Conservation (phyloP, 1,284 basidiomycete genomes). For the Ustilago sp. region DNA sequence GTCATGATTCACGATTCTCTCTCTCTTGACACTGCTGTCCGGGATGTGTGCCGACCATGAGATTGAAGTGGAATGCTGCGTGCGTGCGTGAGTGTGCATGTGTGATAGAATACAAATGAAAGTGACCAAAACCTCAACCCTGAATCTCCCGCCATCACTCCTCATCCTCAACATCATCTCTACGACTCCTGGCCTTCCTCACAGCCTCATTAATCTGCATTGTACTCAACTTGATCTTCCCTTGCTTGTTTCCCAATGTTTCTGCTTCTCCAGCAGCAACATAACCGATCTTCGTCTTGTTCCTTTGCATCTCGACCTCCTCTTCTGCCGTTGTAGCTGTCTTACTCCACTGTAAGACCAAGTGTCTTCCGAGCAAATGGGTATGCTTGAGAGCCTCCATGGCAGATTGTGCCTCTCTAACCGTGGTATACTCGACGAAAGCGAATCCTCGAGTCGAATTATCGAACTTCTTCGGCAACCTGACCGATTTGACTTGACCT, state of each 20-base stretch:
- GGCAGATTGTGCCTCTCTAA: slow-evolving; percentile 61
- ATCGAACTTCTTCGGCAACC: slow-evolving; percentile 79
- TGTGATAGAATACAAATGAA: slow-evolving; percentile 10
- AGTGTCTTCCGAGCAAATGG: slow-evolving; percentile 92
- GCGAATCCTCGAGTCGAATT: slow-evolving; percentile 82
- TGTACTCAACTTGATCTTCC: slow-evolving; percentile 52
- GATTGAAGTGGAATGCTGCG: not conserved
- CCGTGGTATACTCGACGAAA: slow-evolving; percentile 79
- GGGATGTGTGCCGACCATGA: not conserved
- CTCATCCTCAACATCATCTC: slow-evolving; percentile 43
- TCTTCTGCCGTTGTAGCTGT: slow-evolving; percentile 65
- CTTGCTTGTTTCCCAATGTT: slow-evolving; percentile 12
- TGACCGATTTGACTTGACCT: slow-evolving; percentile 76
- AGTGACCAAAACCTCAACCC: not conserved
- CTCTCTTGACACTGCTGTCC: no score
- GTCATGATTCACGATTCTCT: not conserved
- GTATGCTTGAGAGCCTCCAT: slow-evolving; percentile 79
- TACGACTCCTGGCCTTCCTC: slow-evolving; percentile 20
- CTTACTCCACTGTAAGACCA: slow-evolving; percentile 90
- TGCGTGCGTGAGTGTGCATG: not conserved
- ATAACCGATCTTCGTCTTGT: slow-evolving; percentile 42
- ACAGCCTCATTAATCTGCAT: slow-evolving; percentile 51
- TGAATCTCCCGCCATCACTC: slow-evolving; percentile 7
- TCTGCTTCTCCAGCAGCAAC: slow-evolving; percentile 5
- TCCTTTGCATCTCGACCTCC: slow-evolving; percentile 52